Evolutionary conservation across 441 rosid species (phyloP), one percentile per base, ranked within the genome.

Genomic region (Pelargonium citronellum): DNA sequence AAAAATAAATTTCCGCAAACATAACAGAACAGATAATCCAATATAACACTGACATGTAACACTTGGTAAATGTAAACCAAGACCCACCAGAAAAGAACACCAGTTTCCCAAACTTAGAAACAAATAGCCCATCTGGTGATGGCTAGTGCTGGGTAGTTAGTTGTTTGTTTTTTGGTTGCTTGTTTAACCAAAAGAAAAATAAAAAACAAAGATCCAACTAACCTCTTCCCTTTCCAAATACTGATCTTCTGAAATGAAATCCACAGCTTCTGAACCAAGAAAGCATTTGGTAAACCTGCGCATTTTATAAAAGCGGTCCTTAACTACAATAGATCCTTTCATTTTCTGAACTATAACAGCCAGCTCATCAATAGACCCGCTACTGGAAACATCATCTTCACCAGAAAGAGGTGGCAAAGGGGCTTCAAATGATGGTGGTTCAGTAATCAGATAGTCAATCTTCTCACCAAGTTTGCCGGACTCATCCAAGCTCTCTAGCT

Each of bases 371-470:
- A 87, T 63, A 70, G 84, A 69, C 71, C 89, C 96, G 62, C 83
- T 79, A 75, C 78, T 77, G 12, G 90, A 83, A 41, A 75, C 75
- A 70, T 90, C 96, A 78, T 89, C 98, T 83, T 92, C 96, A 39
- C 95, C 98, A 57, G 96, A 90, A 67, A 90, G 84, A 60, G 98
- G 96, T 0, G 89, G 92, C 22, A 87, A 34, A 74, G 95, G 98
- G 79, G 94, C 91, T 84, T 83, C 90, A 19, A 64, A 67, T 2
- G 87, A 64, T 7, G 96, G 89, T 67, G 78, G 72, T 81, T 89
- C 87, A 30, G 75, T 22, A 55, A 90, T 79, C 72, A 90, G 60
- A 82, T 73, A 67, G 55, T 82, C 86, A 57, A 87, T 87, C 83
- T 87, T 92, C 80, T 89, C 96, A 57, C 80, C 84, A 80, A 90